Base-by-base conservation (phyloP, 805 yeast genomes). In the Candida dajiaensis region DNA sequence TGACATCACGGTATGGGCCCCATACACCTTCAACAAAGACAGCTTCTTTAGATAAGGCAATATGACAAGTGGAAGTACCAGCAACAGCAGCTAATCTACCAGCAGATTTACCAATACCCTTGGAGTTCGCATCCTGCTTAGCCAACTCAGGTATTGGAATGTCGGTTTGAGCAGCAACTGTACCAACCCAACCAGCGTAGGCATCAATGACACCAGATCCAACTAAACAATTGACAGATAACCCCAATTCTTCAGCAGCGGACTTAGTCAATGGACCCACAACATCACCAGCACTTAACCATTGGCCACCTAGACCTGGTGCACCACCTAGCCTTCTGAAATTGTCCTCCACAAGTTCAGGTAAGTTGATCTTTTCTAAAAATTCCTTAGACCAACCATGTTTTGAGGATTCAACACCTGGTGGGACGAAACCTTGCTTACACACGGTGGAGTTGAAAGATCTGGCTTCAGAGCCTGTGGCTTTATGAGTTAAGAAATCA, bases 111-210 rank as follows among this genome's bases (percentile, higher is more conserved):
- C 75, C 77, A 55, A 85, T 73, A 6, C 79, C 78, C 2, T 47
- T 46, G 33, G 64, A 62, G 38, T 68, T 69, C 39, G 71, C 64
- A 49, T 78, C 83, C 50, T 72, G 73, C 48, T 76, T 74, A 4
- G 70, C 71, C n/a, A 69, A 67, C 0, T 79, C 78, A 45, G 81
- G 73, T 26, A 74, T 62, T 21, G 61, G 71, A 6, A 69, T 61
- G 52, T 84, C 87, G 6, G 89, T 81, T 55, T 82, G 81, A 1
- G 95, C 96, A 23, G 97, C 99, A 49, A 92, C 96, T 1, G 98
- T 94, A 47, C 99, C 99, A 46, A 94, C 80, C 97, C 98, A 94
- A 40, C 99, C 99, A 4, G 98, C 95, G 62, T 94, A 94, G 6
- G 98, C 97, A 64, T 94, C 99, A 62, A 94, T 94, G 35, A 94